A percentile compares a stretch with the other conserved stretches of the same genome.
These are phyloP conservation scores for Penicillium mononematosum DNA, from an alignment of 495 filamentous ascomycete genomes.

Conservation along the genomic window DNA sequence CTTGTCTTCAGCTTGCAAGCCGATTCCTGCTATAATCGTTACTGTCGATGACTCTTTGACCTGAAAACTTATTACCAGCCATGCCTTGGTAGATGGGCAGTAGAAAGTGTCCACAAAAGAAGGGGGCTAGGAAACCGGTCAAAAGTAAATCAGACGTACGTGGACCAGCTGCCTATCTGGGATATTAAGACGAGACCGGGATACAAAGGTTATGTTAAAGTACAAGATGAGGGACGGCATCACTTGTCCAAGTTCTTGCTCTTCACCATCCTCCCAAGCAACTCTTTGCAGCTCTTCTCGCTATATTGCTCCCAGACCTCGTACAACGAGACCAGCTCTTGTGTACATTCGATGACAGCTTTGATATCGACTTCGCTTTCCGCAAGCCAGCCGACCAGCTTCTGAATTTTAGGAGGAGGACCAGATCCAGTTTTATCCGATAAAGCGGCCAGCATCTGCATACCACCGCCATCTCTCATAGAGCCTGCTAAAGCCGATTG, in stretches of 20 bases:
- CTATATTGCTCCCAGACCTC: conserved; percentile 88
- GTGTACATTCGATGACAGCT: conserved; percentile 86
- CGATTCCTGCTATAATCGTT: no score
- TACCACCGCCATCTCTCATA: conserved; percentile 42
- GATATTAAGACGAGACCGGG: conserved; percentile 5
- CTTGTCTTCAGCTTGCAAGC: no score
- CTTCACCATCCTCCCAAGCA: conserved; percentile 82
- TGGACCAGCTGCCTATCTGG: not conserved
- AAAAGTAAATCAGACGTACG: not conserved
- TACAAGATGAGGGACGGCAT: conserved; percentile 11
- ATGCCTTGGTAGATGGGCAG: not conserved
- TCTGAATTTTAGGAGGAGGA: conserved; percentile 60
- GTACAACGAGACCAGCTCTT: conserved; percentile 94
- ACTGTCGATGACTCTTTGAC: not conserved
- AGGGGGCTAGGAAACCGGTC: not conserved
- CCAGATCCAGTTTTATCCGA: conserved; percentile 37
- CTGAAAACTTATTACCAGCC: not conserved
- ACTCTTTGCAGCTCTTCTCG: conserved; percentile 76
- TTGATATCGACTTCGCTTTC: conserved; percentile 92
- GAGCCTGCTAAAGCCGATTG: conserved; percentile 39
- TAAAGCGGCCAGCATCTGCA: conserved; percentile 43
- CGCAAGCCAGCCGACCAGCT: conserved; percentile 80
- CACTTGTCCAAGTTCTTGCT: conserved; percentile 76
- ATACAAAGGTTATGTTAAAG: not conserved
- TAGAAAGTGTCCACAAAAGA: not conserved